These are phyloP conservation scores for Fomitopsis schrenkii DNA, from an alignment of 1,284 basidiomycete species.

Conservation along the genomic window DNA sequence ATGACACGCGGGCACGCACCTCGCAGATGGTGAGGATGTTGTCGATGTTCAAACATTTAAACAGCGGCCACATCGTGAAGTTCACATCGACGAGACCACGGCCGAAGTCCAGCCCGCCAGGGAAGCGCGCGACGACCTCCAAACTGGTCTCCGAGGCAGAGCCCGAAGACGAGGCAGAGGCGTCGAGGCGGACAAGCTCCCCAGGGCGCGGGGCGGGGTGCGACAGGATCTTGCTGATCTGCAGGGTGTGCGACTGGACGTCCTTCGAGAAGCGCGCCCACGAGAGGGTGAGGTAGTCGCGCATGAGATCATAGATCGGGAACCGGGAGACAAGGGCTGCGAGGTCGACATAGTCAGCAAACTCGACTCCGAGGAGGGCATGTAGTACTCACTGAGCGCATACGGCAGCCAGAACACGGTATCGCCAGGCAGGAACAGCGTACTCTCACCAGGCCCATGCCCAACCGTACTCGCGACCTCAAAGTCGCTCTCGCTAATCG, in stretches of 20 bases:
- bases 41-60: constrained; percentile 92
- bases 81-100: constrained; percentile 82
- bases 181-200: constrained; percentile 79
- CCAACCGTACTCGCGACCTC: constrained; percentile 73
- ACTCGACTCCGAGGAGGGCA: constrained; percentile 7
- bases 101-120: constrained; percentile 81
- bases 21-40: constrained; percentile 94
- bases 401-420: constrained; percentile 94
- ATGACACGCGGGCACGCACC: constrained; percentile 36
- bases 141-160: constrained; percentile 54
- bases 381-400: constrained; percentile 65
- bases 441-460: constrained; percentile 80
- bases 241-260: constrained; percentile 81
- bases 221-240: constrained; percentile 80
- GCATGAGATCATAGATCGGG: constrained; percentile 91
- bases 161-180: constrained; percentile 50
- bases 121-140: constrained; percentile 82
- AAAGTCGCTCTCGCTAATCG: constrained; percentile 78
- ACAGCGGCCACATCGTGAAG: constrained; percentile 96
- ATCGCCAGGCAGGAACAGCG: constrained; percentile 80
- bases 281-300: constrained; percentile 87
- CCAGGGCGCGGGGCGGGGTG: constrained; percentile 85
- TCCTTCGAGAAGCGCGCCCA: constrained; percentile 94
- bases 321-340: constrained; percentile 83
- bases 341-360: neutral